Evolutionary conservation across 306 rosid genomes (phyloP).

Genomic region (Mimosa pudica): DNA sequence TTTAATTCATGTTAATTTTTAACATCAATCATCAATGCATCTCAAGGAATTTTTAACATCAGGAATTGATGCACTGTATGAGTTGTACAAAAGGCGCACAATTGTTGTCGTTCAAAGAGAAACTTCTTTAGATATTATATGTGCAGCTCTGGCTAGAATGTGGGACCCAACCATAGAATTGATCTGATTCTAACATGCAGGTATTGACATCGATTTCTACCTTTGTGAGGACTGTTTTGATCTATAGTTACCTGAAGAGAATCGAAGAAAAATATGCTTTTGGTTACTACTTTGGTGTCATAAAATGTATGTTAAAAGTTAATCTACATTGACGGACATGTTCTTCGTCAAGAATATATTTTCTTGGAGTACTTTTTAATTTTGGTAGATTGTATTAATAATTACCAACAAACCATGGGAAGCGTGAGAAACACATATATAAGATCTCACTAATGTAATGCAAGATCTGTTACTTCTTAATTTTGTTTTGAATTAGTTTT

Average conservation of each 20-base stretch:
- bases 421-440: no score
- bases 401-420: no score
- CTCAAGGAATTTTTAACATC: constrained; percentile 42
- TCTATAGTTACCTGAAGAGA: constrained; percentile 21
- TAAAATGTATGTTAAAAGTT: constrained; percentile 16
- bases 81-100: constrained; percentile 79
- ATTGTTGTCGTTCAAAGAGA: constrained; percentile 67
- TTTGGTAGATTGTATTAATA: no score
- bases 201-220: constrained; percentile 44
- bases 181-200: constrained; percentile 90
- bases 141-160: constrained; percentile 81
- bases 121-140: constrained; percentile 68
- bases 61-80: constrained; percentile 57
- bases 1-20: not conserved
- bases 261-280: not conserved
- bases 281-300: constrained; percentile 2
- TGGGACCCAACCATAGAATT: constrained; percentile 88
- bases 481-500: no score
- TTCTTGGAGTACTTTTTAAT: not conserved
- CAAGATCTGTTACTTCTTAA: no score
- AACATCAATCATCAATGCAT: no score
- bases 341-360: constrained; percentile 1
- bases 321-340: constrained; percentile 22
- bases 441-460: no score
- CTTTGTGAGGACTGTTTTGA: constrained; percentile 14